Conservation (phyloP, 75 land plant species). For the Sequoiadendron giganteum region DNA sequence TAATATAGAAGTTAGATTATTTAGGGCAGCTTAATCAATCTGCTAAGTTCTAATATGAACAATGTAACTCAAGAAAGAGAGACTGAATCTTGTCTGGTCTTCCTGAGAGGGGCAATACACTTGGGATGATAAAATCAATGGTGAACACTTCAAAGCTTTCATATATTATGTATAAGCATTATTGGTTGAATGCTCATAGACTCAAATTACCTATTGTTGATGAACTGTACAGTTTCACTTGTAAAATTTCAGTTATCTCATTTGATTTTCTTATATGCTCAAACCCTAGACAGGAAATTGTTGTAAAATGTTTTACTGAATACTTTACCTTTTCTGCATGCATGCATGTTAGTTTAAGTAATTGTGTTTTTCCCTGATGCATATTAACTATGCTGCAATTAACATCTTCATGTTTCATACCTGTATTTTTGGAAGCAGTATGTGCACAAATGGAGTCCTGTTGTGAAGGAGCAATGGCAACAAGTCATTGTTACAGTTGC, state of each 20-base stretch:
- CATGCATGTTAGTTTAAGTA: not conserved
- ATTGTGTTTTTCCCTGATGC: not conserved
- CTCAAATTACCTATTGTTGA: not conserved
- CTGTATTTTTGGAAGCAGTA: not conserved
- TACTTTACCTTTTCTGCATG: not conserved
- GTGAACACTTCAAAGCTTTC: not conserved
- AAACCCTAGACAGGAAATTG: not conserved
- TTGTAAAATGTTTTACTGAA: not conserved
- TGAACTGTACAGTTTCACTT: not conserved
- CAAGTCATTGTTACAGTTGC: constrained; percentile 19
- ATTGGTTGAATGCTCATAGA: not conserved
- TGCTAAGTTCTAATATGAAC: not conserved
- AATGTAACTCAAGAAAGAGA: not conserved
- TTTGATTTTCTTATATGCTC: not conserved
- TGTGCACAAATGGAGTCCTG: constrained; percentile 50
- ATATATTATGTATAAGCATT: not conserved
- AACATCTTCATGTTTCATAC: not conserved
- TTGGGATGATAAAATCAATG: not conserved
- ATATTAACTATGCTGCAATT: not conserved
- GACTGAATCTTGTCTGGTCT: not conserved
- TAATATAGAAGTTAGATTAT: no score
- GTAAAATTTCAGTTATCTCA: not conserved
- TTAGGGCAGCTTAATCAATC: not conserved
- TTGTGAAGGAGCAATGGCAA: constrained; percentile 40
- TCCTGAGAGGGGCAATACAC: not conserved